Evolutionary conservation across 768 basidiomycete species (phyloP).

Genomic region (Kondoa malvinella): DNA sequence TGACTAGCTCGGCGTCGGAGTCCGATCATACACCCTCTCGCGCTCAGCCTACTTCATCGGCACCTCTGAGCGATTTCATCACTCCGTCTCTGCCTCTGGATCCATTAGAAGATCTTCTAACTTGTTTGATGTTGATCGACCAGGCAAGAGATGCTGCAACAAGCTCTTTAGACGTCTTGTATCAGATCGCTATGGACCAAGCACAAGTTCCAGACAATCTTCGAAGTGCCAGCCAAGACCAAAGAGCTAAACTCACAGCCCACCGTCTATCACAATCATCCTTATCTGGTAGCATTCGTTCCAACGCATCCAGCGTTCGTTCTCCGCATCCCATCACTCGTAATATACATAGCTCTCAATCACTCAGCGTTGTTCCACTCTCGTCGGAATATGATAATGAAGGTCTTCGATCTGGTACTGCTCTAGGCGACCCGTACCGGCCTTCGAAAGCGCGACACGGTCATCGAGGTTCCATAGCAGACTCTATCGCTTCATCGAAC

Average conservation of each 20-base stretch:
- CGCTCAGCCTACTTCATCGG: neutral
- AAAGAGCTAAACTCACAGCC: neutral
- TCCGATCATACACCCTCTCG: neutral
- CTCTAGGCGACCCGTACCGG: neutral
- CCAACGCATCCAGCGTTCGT: neutral
- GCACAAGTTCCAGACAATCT: neutral
- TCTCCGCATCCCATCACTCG: neutral
- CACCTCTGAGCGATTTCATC: slow-evolving; percentile 3
- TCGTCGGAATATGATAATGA: neutral
- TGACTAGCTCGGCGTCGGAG: neutral
- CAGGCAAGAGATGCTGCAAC: too few relatives aligned
- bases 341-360: neutral
- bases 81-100: neutral
- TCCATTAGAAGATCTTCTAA: neutral
- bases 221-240: neutral
- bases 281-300: neutral
- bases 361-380: neutral
- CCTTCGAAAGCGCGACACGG: neutral
- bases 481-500: neutral
- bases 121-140: neutral
- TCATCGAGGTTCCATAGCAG: neutral
- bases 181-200: neutral
- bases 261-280: slow-evolving; percentile 5
- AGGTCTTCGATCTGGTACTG: neutral
- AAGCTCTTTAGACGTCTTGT: neutral